A percentile compares a stretch with the other conserved stretches of the same genome.
These are phyloP conservation scores for Stagonosporopsis cucurbitacearum DNA, from an alignment of 2,329 filamentous ascomycete genomes.

Conservation along the genomic window DNA sequence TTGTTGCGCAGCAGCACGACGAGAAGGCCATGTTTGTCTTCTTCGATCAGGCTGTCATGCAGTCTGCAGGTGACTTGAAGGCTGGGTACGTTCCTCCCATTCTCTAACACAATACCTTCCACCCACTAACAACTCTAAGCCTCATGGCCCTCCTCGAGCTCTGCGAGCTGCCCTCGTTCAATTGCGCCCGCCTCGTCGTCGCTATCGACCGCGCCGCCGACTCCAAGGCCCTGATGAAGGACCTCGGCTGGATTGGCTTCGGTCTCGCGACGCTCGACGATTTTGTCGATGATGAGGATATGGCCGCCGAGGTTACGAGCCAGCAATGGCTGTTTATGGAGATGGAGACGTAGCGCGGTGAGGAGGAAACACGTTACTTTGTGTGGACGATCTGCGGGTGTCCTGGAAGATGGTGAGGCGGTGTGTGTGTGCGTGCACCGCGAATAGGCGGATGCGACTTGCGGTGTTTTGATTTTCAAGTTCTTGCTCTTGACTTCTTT, in stretches of 20 bases:
- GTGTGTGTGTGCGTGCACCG: background rate
- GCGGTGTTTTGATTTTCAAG: background rate
- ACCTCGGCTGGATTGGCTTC: slow-evolving; percentile 93
- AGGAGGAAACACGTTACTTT: slow-evolving; percentile 3
- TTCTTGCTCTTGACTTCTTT: background rate
- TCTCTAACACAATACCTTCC: slow-evolving; percentile 24
- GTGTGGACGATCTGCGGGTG: slow-evolving; percentile 5
- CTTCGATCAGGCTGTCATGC: slow-evolving; percentile 75
- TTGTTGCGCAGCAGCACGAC: slow-evolving; percentile 73
- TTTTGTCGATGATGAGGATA: slow-evolving; percentile 67
- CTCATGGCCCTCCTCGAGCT: slow-evolving; percentile 90
- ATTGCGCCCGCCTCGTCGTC: slow-evolving; percentile 78
- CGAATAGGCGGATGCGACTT: background rate
- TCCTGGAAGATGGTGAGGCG: background rate
- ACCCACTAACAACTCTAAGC: slow-evolving; percentile 28
- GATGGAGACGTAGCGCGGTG: slow-evolving; percentile 69
- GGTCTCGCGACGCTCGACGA: slow-evolving; percentile 79
- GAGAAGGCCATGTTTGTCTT: slow-evolving; percentile 85
- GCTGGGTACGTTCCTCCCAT: slow-evolving; percentile 69
- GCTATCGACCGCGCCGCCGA: slow-evolving; percentile 77
- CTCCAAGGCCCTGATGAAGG: slow-evolving; percentile 71
- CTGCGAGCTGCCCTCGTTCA: slow-evolving; percentile 73
- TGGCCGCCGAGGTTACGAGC: slow-evolving; percentile 63
- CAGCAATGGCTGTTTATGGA: slow-evolving; percentile 83
- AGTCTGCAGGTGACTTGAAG: slow-evolving; percentile 74